Conservation (phyloP, 116 monocot species). For the Cymodocea nodosa region DNA sequence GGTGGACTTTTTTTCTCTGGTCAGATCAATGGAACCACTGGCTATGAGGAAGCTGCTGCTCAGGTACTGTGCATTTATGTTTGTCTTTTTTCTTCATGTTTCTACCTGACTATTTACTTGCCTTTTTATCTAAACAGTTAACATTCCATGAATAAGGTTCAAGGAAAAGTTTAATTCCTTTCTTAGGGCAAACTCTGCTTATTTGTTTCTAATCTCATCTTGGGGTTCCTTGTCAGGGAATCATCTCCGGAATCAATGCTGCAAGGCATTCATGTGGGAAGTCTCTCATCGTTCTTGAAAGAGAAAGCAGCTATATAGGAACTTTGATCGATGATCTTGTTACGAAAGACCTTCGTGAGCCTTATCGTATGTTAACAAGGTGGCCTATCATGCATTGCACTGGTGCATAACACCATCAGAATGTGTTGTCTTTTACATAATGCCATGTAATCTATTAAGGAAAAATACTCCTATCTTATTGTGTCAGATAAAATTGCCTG, state of each 20-base stretch:
- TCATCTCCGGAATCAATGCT: conserved; percentile 91
- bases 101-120: no score
- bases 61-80: conserved; percentile 30
- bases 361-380: conserved; percentile 97
- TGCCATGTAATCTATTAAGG: background rate
- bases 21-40: conserved; percentile 97
- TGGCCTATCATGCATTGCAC: conserved; percentile 7
- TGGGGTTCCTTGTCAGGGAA: conserved; percentile 34
- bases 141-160: background rate
- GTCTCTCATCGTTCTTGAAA: conserved; percentile 78
- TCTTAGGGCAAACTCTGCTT: background rate
- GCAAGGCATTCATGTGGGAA: conserved; percentile 82
- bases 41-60: conserved; percentile 99
- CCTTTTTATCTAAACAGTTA: background rate
- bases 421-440: background rate
- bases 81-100: background rate
- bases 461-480: background rate
- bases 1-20: conserved; percentile 96
- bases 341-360: conserved; percentile 82
- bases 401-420: background rate
- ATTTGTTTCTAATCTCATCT: background rate
- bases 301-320: conserved; percentile 96
- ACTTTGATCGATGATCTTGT: conserved; percentile 93
- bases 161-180: no score
- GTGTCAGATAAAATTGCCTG: background rate